phyloP scores from a whole-genome alignment of 768 basidiomycete genomes.

The Sporobolomyces pararoseus region DNA sequence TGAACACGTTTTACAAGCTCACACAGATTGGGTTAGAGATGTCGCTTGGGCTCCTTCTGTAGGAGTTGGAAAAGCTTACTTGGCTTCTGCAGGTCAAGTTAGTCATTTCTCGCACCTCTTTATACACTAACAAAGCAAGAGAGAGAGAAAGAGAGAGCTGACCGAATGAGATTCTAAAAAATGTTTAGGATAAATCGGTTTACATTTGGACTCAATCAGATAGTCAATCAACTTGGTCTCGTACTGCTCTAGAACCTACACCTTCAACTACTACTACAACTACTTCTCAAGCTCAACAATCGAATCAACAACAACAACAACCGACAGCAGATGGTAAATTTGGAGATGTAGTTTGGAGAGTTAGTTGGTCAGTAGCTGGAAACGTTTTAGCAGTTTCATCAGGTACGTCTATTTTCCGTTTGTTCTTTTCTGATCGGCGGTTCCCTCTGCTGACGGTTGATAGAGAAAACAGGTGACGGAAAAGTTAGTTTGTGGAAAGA shows the following conservation, averaged over 20 bases:
- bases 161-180: no score
- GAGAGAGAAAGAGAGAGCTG: no score
- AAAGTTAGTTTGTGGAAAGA: conserved; percentile 99
- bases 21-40: conserved; percentile 96
- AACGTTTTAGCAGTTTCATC: conserved; percentile 94
- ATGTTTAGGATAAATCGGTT: conserved; percentile 80
- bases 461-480: conserved; percentile 82
- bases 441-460: no score
- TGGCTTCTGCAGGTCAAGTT: conserved; percentile 89
- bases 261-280: no score
- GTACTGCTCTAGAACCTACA: conserved; percentile 69
- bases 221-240: conserved; percentile 65
- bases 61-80: conserved; percentile 86
- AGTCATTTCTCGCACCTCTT: conserved; percentile 38
- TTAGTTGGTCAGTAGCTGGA: conserved; percentile 94
- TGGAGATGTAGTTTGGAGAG: conserved; percentile 97
- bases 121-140: background rate
- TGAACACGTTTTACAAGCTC: conserved; percentile 76
- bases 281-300: conserved; percentile 54
- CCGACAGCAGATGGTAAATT: conserved; percentile 65
- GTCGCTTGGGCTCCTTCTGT: conserved; percentile 99
- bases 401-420: conserved; percentile 30
- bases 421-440: no score
- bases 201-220: conserved; percentile 86
- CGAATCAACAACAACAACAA: conserved; percentile 51